These are phyloP conservation scores for Cordyceps farinosa DNA, from an alignment of 2,329 filamentous ascomycete genomes.

Conservation along the genomic window DNA sequence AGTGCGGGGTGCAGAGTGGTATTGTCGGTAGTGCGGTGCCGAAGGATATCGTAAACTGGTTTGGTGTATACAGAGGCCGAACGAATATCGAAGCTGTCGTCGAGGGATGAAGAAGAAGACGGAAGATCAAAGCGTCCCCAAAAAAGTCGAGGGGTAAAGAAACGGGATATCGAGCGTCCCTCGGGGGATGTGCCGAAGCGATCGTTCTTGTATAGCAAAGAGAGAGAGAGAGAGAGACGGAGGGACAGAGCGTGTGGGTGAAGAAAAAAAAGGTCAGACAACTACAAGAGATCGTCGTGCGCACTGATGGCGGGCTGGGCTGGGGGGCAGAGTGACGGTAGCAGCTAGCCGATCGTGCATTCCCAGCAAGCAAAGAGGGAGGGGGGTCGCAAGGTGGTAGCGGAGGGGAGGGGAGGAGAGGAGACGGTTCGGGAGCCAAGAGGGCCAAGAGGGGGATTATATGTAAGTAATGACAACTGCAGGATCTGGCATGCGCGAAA, in stretches of 20 bases:
- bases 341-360: constrained; percentile 12
- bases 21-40: neutral
- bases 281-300: constrained; percentile 3
- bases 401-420: too few species aligned
- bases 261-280: neutral
- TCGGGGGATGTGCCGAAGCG: constrained; percentile 3
- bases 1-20: too few species aligned
- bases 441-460: too few species aligned
- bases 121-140: neutral
- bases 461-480: too few species aligned
- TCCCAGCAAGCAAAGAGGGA: neutral
- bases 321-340: neutral
- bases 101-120: neutral
- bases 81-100: neutral
- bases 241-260: neutral
- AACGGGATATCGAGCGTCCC: neutral
- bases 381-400: neutral
- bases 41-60: neutral
- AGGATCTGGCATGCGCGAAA: too few species aligned
- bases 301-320: constrained; percentile 8
- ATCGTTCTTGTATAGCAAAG: neutral
- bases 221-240: neutral
- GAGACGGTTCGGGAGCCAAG: too few species aligned
- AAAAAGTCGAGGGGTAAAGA: neutral
- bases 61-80: too few species aligned